Evolutionary conservation across 495 filamentous ascomycete genomes (phyloP), one percentile per base, ranked within the genome.

Genomic region (Glutinoglossum americanum): DNA sequence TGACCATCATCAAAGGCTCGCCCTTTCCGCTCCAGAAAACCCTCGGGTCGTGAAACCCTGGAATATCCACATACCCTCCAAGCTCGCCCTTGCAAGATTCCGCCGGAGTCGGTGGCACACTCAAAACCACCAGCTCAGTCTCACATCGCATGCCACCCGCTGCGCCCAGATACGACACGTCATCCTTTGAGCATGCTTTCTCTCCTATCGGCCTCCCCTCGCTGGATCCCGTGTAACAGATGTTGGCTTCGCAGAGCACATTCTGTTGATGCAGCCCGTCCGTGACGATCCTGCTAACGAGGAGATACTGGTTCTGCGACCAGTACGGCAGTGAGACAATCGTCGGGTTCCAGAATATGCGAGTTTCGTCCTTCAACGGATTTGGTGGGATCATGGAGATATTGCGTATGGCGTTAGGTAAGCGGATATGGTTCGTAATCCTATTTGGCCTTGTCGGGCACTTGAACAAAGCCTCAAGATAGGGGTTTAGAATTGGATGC

Each of bases 1-100:
- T 69, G 21, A 69, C 60, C 66, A 71, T 71, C 62, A 71, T 65
- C 28, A 71, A 57, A 1, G 69, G 69, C 59, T 71, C 69, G 0
- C 69, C 69, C 54, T 64, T 64, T 6, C 66, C 69, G 39, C 65
- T 70, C 65, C 70, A 71, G 54, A 71, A 71, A 28, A 71, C 59
- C 21, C 69, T 60, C 10, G 69, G 69, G 59, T 71, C 69, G 56
- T 71, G 69, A 49, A 71, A 71, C 0, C 69, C 69, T 9, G 69
- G 69, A 53, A 71, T 69, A 57, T 71, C 68, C 7, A 63, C 63
- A 48, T 64, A 66, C 1, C 56, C 47, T 26, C 54, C 61, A 41
- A 64, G 66, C 30, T 61, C 64, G 10, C 69, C 68, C 28, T 67
- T 62, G 57, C 69, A 71, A 47, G 62, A 56, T 59, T 69, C 66